Evolutionary conservation across 75 land plant genomes (phyloP), one percentile per base, ranked within the genome.

Genomic region (Sequoia sempervirens): DNA sequence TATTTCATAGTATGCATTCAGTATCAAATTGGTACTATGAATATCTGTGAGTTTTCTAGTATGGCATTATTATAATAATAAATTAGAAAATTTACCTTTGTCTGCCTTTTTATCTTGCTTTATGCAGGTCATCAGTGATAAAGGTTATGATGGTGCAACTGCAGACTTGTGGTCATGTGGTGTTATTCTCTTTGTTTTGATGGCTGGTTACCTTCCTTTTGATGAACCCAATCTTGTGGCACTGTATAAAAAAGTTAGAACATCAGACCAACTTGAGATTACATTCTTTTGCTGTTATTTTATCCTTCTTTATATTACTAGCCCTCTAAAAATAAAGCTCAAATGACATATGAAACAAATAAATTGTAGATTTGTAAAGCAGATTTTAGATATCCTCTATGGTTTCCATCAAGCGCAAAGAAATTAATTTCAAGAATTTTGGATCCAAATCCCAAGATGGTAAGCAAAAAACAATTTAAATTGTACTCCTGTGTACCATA

Each of bases 81-180:
- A 30, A 70, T 32, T 13, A 70, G 73, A 70, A 70, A 11, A 32
- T 2, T 30, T 70, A 70, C 13, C 32, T 30, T 11, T 70, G 73
- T 32, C 37, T 70, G 3, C 37, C 3, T 10, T 30, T 70, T 32
- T 11, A 34, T 32, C 70, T 70, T 70, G 13, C 9, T 76, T 23
- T 18, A 40, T 53, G 1, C 84, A 94, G 95, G 92, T 95, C 2
- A 69, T 95, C 40, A 80, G 88, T 43, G 38, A 89, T 61, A 83
- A 89, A 47, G 97, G 97, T 70, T 95, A 95, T 91, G 92, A 92
- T 89, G 97, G 97, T 91, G 91, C 93, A n/a, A 89, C 92, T 82
- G 97, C 97, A 40, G 97, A 95, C 91, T 74, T 95, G 26, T 95
- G 97, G 97, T 95, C 97, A 26, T 95, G 95, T 86, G 97, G 97